phyloP scores from a whole-genome alignment of 1,284 basidiomycete species.

The Cryptococcus depauperatus region DNA sequence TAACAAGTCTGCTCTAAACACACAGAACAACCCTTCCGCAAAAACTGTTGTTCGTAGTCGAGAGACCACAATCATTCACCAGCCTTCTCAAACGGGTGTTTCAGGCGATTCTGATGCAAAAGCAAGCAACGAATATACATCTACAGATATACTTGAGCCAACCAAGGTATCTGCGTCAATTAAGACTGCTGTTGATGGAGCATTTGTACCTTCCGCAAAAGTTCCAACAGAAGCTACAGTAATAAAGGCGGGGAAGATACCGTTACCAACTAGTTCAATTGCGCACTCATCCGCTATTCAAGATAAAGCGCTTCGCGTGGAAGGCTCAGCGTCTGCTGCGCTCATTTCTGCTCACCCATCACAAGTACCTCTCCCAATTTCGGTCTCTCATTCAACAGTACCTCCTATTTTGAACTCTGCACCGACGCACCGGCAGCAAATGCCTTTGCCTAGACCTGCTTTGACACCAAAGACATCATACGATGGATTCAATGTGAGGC shows the following conservation, averaged over 20 bases:
- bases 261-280: neutral
- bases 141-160: neutral
- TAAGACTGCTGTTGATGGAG: slow-evolving; percentile 1
- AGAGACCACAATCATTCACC: neutral
- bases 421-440: slow-evolving; percentile 15
- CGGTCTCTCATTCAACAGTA: no score
- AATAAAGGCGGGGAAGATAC: neutral
- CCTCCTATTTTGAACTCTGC: neutral
- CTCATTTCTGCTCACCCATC: neutral
- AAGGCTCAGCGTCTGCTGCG: neutral
- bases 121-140: no score
- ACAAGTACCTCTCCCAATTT: neutral
- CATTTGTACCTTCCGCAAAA: neutral
- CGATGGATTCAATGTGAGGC: slow-evolving; percentile 1
- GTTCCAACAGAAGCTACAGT: slow-evolving; percentile 2
- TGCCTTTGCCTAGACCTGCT: slow-evolving; percentile 23
- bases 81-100: no score
- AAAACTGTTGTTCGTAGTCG: neutral
- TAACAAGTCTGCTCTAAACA: neutral
- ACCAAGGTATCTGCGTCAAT: slow-evolving; percentile 4
- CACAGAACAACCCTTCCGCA: neutral
- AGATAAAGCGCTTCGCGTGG: neutral
- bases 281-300: neutral
- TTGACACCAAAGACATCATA: slow-evolving; percentile 12
- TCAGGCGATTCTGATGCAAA: slow-evolving; percentile 2